Base-by-base conservation (phyloP, 306 rosid genomes). In the Cicer judaicum region DNA sequence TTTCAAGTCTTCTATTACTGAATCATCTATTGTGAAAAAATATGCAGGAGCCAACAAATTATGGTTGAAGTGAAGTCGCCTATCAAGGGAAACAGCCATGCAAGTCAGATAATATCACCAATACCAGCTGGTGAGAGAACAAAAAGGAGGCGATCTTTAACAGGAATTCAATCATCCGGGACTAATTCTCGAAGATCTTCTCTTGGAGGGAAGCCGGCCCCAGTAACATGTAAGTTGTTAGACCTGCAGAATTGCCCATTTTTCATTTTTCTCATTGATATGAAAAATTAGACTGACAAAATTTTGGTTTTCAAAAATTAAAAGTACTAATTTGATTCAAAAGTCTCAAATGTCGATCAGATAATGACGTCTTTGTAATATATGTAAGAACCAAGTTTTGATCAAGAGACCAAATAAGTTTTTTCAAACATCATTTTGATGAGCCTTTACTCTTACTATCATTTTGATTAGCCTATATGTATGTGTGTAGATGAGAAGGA, bases 131-230 rank as follows among this genome's bases (percentile, higher is more conserved):
- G 11, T 11, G 83, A 84, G 47, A 91, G 80, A 81, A 60, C 86
- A 57, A 74, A 39, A 18, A 82, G 99, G 87, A 88, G 97, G 83
- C 91, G 87, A 79, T 91, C 97, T 29, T 82, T 94, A n/a, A 90
- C 93, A 0, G 95, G 95, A 29, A 85, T 87, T 74, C 88, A 46
- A 64, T 41, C 82, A 49, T 70, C 83, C 24, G 90, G 84, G n/a
- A 46, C 83, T 4, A 84, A 64, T 59, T 86, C 86, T 0, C 86
- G 96, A 42, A 85, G 95, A 80, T 83, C 95, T 57, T 93, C 96
- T 18, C 85, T 93, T 12, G 98, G 91, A 84, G 98, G 88, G 46
- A 91, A 90, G 78, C 75, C 91, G 57, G 75, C 6, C 14, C 78
- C 88, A 62, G 73, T 8, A 18, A 81, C 81, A 47, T 79, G 96